These are phyloP conservation scores for Kwoniella shandongensis DNA, from an alignment of 768 basidiomycete genomes.

Conservation along the genomic window DNA sequence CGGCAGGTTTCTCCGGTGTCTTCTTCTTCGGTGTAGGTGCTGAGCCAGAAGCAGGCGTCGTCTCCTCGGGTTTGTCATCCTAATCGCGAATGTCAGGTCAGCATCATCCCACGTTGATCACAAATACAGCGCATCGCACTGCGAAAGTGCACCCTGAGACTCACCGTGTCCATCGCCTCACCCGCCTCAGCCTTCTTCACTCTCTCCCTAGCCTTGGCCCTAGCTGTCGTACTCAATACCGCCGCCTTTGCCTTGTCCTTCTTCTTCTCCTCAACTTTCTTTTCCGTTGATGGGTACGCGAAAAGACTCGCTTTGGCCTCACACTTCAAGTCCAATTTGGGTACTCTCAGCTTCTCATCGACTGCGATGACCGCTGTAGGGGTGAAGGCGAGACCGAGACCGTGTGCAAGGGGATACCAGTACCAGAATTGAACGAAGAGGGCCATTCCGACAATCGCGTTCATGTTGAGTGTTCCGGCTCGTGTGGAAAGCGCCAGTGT, in stretches of 20 bases:
- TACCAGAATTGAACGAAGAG: constrained; percentile 99
- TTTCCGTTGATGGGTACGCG: constrained; percentile 81
- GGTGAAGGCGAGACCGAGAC: constrained; percentile 85
- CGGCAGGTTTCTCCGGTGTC: constrained; percentile 63
- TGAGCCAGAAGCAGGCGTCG: constrained; percentile 11
- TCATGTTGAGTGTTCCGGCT: constrained; percentile 88
- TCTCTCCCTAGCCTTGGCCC: constrained; percentile 92
- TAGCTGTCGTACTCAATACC: constrained; percentile 94
- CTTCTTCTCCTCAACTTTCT: constrained; percentile 88
- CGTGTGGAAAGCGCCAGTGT: constrained; percentile 91
- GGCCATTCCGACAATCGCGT: constrained; percentile 95
- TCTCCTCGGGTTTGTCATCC: constrained; percentile 67
- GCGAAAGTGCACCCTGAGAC: constrained; percentile 40
- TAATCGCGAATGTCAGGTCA: constrained; percentile 41
- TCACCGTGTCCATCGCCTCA: constrained; percentile 78
- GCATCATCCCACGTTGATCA: background rate
- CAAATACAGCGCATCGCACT: too few relatives aligned
- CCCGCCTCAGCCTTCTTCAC: constrained; percentile 74
- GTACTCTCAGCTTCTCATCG: constrained; percentile 84
- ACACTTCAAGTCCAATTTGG: constrained; percentile 85
- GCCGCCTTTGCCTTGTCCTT: constrained; percentile 90
- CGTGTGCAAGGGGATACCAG: constrained; percentile 97
- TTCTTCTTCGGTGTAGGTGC: constrained; percentile 55
- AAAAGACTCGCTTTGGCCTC: constrained; percentile 88
- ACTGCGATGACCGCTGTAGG: constrained; percentile 94